Percentiles rank a stretch among this genome's conserved stretches.
Evolutionary conservation across 73 alveolate species (phyloP).

Genomic region (Blepharisma japonicum): DNA sequence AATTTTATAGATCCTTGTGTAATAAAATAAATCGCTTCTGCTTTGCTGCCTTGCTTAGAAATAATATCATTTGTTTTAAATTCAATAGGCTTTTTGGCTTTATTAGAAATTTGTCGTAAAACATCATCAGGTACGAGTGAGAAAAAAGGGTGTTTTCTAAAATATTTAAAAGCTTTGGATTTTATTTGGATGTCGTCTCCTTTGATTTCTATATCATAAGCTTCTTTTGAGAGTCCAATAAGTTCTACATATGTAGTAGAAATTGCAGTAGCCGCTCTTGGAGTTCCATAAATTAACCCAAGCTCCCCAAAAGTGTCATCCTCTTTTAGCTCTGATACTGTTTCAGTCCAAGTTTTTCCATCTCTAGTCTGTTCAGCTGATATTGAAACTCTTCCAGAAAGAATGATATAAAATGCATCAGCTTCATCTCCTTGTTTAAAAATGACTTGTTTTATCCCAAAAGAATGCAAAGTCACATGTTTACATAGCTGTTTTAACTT

Average conservation of each 20-base stretch:
- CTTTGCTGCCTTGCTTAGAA: slow-evolving; percentile 10
- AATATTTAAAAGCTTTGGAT: slow-evolving; percentile 35
- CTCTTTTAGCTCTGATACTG: not conserved
- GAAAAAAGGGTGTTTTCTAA: slow-evolving; percentile 45
- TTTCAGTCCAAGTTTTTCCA: not conserved
- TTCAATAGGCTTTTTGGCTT: not conserved
- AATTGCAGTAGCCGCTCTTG: slow-evolving; percentile 71
- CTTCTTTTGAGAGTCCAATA: slow-evolving; percentile 40
- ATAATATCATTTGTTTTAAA: slow-evolving; percentile 22
- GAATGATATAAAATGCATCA: slow-evolving; percentile 26
- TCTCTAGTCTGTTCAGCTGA: not conserved
- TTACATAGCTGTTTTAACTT: not conserved
- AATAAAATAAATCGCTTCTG: slow-evolving; percentile 26
- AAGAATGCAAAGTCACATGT: not conserved
- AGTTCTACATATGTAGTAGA: slow-evolving; percentile 43
- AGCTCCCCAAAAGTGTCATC: slow-evolving; percentile 71
- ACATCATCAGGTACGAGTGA: slow-evolving; percentile 23
- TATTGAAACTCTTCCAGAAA: slow-evolving; percentile 27
- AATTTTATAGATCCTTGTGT: slow-evolving; percentile 1
- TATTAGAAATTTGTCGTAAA: not conserved
- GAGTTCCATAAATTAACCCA: slow-evolving; percentile 65
- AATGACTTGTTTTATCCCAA: slow-evolving; percentile 11
- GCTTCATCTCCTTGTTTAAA: slow-evolving; percentile 32
- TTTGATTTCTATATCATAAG: slow-evolving; percentile 35
- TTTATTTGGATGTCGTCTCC: slow-evolving; percentile 30